Conservation (phyloP, 1,139 yeast genomes). For the Kazachstania sp. region DNA sequence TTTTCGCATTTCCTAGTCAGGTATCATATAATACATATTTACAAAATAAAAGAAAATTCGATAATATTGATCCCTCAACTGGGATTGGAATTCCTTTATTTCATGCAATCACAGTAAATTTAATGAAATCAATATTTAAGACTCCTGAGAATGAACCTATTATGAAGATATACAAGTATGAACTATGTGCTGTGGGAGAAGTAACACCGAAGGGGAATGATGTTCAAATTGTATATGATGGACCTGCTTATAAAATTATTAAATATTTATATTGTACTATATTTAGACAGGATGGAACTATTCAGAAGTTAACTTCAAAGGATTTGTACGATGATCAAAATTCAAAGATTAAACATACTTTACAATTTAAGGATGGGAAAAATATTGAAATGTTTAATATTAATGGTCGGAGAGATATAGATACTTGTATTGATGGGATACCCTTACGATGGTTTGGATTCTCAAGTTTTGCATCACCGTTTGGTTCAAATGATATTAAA, state of each 20-base stretch:
- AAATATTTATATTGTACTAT: slow-evolving; percentile 8
- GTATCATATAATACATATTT: slow-evolving; percentile 23
- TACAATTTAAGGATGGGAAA: slow-evolving; percentile 15
- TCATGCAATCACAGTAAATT: slow-evolving; percentile 27
- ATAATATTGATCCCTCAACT: slow-evolving; percentile 11
- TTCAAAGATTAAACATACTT: slow-evolving; percentile 16
- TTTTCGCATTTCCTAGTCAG: slow-evolving; percentile 29
- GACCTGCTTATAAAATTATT: background rate
- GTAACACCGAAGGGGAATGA: slow-evolving; percentile 7
- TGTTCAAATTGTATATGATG: slow-evolving; percentile 6
- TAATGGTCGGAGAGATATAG: slow-evolving; percentile 22
- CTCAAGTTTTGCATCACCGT: slow-evolving; percentile 28
- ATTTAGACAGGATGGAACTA: background rate
- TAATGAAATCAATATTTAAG: slow-evolving; percentile 24
- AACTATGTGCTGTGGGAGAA: slow-evolving; percentile 11
- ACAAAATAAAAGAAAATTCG: slow-evolving; percentile 24
- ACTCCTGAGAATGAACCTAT: slow-evolving; percentile 22
- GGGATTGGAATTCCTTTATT: slow-evolving; percentile 31
- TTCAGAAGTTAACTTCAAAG: background rate
- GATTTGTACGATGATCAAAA: background rate
- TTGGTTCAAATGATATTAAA: slow-evolving; percentile 26
- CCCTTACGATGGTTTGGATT: slow-evolving; percentile 29
- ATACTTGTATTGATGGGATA: slow-evolving; percentile 17
- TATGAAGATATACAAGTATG: slow-evolving; percentile 27
- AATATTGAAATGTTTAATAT: slow-evolving; percentile 16